phyloP scores from a whole-genome alignment of 441 rosid species.

The Eutrema salsugineum region DNA sequence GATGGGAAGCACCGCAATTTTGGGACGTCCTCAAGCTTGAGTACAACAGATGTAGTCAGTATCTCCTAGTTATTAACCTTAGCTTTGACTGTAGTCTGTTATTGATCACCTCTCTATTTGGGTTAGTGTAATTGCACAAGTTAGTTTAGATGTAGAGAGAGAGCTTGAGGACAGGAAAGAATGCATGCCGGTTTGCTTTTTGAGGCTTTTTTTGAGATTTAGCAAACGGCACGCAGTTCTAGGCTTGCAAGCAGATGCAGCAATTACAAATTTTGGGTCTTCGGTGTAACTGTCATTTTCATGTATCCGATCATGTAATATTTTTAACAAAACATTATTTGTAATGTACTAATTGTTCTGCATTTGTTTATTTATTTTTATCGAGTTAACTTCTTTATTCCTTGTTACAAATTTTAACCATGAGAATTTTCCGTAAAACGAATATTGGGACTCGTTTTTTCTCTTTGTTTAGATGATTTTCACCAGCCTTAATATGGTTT shows the following conservation, averaged over 20 bases:
- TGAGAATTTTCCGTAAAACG: not conserved
- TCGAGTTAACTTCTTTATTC: not conserved
- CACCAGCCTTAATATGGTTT: too few species aligned
- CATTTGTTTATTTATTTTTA: not conserved
- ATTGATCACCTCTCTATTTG: not conserved
- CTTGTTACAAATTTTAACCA: not conserved
- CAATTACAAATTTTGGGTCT: slow-evolving; percentile 1
- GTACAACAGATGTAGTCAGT: slow-evolving; percentile 32
- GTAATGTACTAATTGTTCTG: not conserved
- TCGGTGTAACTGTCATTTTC: not conserved
- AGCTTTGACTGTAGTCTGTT: not conserved
- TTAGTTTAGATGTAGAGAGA: not conserved
- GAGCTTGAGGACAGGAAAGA: not conserved
- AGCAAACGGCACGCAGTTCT: slow-evolving; percentile 4
- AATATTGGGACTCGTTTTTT: too few species aligned
- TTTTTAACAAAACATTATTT: not conserved
- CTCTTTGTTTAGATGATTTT: too few species aligned
- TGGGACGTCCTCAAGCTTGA: slow-evolving; percentile 47
- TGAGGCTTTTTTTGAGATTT: not conserved
- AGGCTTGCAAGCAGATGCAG: not conserved
- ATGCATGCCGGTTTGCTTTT: slow-evolving; percentile 12
- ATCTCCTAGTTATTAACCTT: slow-evolving; percentile 21
- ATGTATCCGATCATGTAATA: not conserved
- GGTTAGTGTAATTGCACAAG: not conserved
- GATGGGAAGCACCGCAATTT: slow-evolving; percentile 96